Evolutionary conservation across 164 flowering plant genomes (phyloP).

Genomic region (Warburgia ugandensis): DNA sequence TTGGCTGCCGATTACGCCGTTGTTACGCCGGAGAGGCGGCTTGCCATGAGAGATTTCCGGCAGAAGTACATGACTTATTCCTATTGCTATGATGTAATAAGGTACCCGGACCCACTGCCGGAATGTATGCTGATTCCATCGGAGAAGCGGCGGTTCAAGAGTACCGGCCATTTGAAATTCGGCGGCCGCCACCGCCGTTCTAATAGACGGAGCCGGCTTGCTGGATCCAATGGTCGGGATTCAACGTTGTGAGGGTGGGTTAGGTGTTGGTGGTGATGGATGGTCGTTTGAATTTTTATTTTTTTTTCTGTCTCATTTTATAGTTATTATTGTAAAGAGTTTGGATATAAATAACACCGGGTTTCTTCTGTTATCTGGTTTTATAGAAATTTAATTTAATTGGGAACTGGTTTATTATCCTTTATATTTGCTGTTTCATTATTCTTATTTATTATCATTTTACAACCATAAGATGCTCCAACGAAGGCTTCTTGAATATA

Average conservation of each 20-base stretch:
- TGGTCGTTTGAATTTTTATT: too few species aligned
- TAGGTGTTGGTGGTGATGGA: too few species aligned
- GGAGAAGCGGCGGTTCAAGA: constrained; percentile 56
- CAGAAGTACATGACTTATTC: constrained; percentile 74
- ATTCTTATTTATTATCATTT: too few species aligned
- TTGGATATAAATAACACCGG: too few species aligned
- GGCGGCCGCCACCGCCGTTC: constrained; percentile 36
- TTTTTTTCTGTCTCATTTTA: too few species aligned
- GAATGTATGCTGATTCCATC: constrained; percentile 60
- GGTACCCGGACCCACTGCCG: constrained; percentile 69
- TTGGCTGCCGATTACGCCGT: constrained; percentile 29
- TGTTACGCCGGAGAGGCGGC: constrained; percentile 32
- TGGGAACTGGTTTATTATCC: too few species aligned
- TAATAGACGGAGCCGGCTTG: constrained; percentile 18
- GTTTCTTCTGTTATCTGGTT: too few species aligned
- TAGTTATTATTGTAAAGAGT: too few species aligned
- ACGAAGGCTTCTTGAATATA: too few species aligned
- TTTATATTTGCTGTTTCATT: too few species aligned
- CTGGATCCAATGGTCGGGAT: background rate
- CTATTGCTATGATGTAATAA: constrained; percentile 62
- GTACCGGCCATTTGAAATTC: constrained; percentile 56
- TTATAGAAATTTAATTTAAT: too few species aligned
- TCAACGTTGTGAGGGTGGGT: background rate
- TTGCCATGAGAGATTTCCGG: constrained; percentile 58
- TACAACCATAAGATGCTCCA: too few species aligned